phyloP scores from a whole-genome alignment of 1,284 basidiomycete species.

The Phellopilus nigrolimitatus region DNA sequence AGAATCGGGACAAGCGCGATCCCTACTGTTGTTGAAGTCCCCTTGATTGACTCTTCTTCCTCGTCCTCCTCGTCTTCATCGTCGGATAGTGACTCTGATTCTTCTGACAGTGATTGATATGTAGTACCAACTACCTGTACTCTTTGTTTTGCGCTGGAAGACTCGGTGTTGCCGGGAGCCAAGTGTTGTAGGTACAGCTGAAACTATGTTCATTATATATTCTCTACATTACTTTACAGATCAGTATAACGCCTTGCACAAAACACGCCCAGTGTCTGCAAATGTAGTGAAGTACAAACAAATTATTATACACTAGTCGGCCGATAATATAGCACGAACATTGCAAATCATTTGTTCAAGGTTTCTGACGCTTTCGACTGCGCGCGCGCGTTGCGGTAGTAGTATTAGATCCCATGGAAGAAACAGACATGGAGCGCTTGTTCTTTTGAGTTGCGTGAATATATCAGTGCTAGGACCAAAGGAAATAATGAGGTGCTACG shows the following conservation, averaged over 20 bases:
- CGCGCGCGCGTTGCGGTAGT: slow-evolving; percentile 19
- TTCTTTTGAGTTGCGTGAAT: slow-evolving; percentile 12
- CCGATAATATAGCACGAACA: too few relatives aligned
- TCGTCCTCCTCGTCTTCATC: background rate
- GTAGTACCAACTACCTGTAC: too few relatives aligned
- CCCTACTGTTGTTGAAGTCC: too few relatives aligned
- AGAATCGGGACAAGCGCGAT: too few relatives aligned
- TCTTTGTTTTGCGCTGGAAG: too few relatives aligned
- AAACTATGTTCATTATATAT: too few relatives aligned
- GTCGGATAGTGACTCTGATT: background rate
- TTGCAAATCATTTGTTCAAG: background rate
- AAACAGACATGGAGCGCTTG: slow-evolving; percentile 23
- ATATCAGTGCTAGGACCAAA: background rate
- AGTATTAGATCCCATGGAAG: slow-evolving; percentile 21
- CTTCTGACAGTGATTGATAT: background rate
- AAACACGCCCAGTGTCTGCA: too few relatives aligned
- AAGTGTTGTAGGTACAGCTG: too few relatives aligned
- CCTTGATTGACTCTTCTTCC: background rate
- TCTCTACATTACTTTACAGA: too few relatives aligned
- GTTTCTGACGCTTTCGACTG: slow-evolving; percentile 18
- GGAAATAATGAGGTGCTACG: slow-evolving; percentile 24
- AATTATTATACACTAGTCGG: background rate
- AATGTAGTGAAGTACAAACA: background rate
- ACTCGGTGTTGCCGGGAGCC: too few relatives aligned
- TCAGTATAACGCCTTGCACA: too few relatives aligned